These are phyloP conservation scores for Fusarium miscanthi DNA, from an alignment of 2,329 filamentous ascomycete genomes.

Conservation along the genomic window DNA sequence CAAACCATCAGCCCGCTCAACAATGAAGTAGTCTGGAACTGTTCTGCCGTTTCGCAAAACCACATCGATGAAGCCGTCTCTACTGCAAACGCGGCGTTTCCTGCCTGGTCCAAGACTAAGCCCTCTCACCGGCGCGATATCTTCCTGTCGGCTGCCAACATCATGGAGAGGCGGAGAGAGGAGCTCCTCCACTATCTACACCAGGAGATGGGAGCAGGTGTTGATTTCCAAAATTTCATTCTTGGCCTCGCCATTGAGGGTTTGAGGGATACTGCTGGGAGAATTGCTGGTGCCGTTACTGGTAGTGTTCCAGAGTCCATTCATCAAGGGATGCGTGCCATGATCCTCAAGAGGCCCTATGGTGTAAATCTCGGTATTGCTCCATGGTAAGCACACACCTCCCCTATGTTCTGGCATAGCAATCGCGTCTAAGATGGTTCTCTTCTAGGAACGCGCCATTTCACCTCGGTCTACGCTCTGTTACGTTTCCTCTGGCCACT, in stretches of 20 bases:
- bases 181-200: conserved; percentile 12
- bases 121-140: conserved; percentile 13
- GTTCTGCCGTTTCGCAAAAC: conserved; percentile 5
- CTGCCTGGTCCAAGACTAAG: conserved; percentile 14
- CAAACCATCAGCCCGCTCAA: conserved; percentile 8
- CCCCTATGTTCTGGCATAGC: rapidly evolving
- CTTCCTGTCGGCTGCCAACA: conserved; percentile 15
- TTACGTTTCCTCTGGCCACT: neutral
- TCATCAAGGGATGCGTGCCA: conserved; percentile 30
- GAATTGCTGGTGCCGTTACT: conserved; percentile 44
- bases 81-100: conserved; percentile 9
- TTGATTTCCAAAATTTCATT: conserved; percentile 45
- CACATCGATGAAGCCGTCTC: conserved; percentile 9
- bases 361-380: conserved; percentile 28
- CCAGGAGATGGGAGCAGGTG: conserved; percentile 18
- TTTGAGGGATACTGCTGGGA: conserved; percentile 51
- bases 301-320: conserved; percentile 45
- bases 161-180: conserved; percentile 1
- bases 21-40: conserved; percentile 16
- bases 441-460: neutral
- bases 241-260: conserved; percentile 45
- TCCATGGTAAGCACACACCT: neutral
- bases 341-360: conserved; percentile 26
- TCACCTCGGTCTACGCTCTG: neutral
- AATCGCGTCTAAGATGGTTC: neutral